Base-by-base conservation (phyloP, 345 rosid species). In the Hypericum perforatum region DNA sequence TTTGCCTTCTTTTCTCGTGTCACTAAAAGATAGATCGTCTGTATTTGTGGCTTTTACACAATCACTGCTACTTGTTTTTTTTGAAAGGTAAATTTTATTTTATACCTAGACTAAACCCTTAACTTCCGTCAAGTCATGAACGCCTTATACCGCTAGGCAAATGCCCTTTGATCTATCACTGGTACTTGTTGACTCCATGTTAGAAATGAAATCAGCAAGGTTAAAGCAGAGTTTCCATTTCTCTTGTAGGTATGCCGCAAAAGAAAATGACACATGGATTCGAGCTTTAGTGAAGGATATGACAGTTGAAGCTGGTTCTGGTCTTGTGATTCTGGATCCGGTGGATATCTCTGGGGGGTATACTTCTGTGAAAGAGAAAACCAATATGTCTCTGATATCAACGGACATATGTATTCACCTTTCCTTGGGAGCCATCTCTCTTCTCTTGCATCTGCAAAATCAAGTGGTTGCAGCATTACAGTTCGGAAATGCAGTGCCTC, bases 251-350 rank as follows among this genome's bases (percentile, higher is more conserved):
- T 86, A 76, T 72, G 95, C 98, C 41, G 73, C 95, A 65, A 92
- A 85, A 78, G 98, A 76, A 65, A 83, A 83, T 74, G 98, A 88
- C 73, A 83, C 72, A 45, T 92, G 98, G 98, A 76, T 85, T 44
- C 85, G 95, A 14, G 85, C 97, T 43, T 69, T 82, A 55, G 69
- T 83, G 72, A 92, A 88, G 80, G 89, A 80, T 69, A 73, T 92
- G 62, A 81, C 78, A 9, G 65, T 92, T 49, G 98, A 92, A 77
- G 78, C 97, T 61, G 98, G 97, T 63, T 92, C 98, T 64, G 98
- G 98, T 69, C 94, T 92, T 63, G 71, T 78, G 61, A 80, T 92
- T 74, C 76, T 92, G 52, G 94, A 83, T 64, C 94, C 95, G 37
- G 85, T 86, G 43, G 95, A 88, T 78, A 70, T 92, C 52, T 88